Evolutionary conservation across 2,329 filamentous ascomycete species (phyloP), one percentile per base, ranked within the genome.

Genomic region (Claviceps monticola): DNA sequence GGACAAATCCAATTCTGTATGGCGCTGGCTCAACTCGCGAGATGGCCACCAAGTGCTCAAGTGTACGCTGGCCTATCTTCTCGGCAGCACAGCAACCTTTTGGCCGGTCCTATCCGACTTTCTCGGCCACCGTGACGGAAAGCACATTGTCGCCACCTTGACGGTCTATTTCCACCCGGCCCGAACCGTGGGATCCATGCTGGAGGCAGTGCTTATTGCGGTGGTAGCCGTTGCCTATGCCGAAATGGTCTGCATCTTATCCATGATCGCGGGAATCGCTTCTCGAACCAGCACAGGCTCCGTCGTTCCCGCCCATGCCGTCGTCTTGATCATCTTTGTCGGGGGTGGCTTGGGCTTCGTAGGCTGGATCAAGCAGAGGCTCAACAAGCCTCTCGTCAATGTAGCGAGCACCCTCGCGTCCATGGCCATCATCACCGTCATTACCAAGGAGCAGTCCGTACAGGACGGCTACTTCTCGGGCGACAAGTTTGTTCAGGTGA

Each of bases 151-250:
- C 49, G 89, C 89, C 36, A 96, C 91, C 2, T 81, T 96, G 53
- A 94, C 88, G 0, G 90, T 96, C 11, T 97, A 95, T 63, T 97
- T 96, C 61, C 89, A 96, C 65, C 89, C 91, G 4, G 87, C 88
- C 5, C 77, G 91, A 53, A 88, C 88, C 17, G 79, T 83, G 26
- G 91, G 91, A 1, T 93, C 86, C 57, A 95, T 96, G 88, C 78
- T 88, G 53, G 87, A 95, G 67, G 90, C 89, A 3, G 78, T 84
- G 11, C 69, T 90, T 37, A 81, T 93, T 53, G 87, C 88, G 5
- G 69, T 86, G 39, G 73, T 85, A 37, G 90, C 89, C 1, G 87
- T 95, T 54, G 68, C 82, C 39, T 97, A 95, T 49, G 69, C 70
- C 4, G 66, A 68, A 52, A 71, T 88, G 41, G 72, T 96, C 39